Conservation (phyloP, 257 asterid genomes). For the Solanum stenotomum region DNA sequence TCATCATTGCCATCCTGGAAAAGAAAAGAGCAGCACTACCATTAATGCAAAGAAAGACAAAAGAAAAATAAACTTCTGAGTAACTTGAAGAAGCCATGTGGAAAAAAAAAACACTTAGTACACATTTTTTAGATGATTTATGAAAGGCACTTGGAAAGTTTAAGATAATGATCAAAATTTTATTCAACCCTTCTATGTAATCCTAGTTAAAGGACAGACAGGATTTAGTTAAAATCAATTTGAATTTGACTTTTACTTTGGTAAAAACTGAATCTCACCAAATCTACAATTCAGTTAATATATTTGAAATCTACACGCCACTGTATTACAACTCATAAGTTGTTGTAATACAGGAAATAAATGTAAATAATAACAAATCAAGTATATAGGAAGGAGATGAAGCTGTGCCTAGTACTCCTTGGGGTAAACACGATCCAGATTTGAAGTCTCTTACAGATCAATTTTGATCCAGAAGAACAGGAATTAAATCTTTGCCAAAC, state of each 20-base stretch:
- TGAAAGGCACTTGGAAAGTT: neutral
- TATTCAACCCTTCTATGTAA: neutral
- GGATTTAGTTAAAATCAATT: neutral
- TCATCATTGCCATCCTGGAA: conserved; percentile 43
- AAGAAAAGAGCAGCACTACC: neutral
- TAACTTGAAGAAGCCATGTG: neutral
- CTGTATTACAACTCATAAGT: neutral
- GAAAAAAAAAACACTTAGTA: neutral
- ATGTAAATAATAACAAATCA: neutral
- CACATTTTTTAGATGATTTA: neutral
- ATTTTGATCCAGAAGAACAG: neutral
- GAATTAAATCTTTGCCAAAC: neutral
- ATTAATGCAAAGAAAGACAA: neutral
- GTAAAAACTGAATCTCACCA: neutral
- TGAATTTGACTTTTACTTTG: neutral
- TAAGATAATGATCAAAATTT: neutral
- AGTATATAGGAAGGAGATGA: neutral
- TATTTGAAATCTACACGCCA: neutral
- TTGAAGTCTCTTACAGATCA: neutral
- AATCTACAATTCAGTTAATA: neutral
- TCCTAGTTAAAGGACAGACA: neutral
- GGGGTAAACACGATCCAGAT: neutral
- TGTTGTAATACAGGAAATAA: neutral
- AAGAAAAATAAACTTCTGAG: neutral
- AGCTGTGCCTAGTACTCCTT: neutral